Evolutionary conservation across 2,329 filamentous ascomycete genomes (phyloP).

Genomic region (Fusarium caatingaense): DNA sequence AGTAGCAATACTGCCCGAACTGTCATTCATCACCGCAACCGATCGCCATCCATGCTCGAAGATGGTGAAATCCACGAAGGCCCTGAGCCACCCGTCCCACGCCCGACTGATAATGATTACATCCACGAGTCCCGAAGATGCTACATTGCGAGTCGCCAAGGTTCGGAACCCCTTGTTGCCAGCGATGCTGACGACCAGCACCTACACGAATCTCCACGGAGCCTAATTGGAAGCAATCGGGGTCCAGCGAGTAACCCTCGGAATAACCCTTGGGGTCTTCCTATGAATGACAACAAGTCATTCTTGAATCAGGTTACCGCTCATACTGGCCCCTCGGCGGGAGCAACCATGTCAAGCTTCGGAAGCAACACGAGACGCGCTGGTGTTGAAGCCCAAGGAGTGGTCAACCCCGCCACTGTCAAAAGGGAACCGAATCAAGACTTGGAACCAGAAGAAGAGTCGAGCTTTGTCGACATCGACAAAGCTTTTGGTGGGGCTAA

Average conservation of each 20-base stretch:
- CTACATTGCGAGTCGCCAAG: background rate
- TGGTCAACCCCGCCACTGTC: background rate
- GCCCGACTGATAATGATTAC: background rate
- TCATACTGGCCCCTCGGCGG: background rate
- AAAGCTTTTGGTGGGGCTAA: too few species aligned
- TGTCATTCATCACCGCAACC: too few species aligned
- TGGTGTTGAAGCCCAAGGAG: background rate
- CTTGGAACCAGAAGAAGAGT: background rate
- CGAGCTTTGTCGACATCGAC: background rate
- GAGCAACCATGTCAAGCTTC: background rate
- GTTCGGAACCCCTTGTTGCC: background rate
- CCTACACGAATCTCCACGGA: background rate
- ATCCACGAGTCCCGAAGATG: background rate
- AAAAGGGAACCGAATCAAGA: background rate
- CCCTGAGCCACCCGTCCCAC: fast-evolving
- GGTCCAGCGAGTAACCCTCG: background rate
- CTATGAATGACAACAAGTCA: background rate
- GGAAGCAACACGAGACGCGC: background rate
- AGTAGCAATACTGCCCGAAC: too few species aligned
- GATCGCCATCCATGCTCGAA: background rate
- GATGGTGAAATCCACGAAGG: background rate
- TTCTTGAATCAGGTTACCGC: background rate
- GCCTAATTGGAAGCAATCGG: background rate
- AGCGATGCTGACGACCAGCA: background rate
- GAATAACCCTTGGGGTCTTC: background rate